phyloP scores from a whole-genome alignment of 805 yeast genomes.

The Candida ponderosae region DNA sequence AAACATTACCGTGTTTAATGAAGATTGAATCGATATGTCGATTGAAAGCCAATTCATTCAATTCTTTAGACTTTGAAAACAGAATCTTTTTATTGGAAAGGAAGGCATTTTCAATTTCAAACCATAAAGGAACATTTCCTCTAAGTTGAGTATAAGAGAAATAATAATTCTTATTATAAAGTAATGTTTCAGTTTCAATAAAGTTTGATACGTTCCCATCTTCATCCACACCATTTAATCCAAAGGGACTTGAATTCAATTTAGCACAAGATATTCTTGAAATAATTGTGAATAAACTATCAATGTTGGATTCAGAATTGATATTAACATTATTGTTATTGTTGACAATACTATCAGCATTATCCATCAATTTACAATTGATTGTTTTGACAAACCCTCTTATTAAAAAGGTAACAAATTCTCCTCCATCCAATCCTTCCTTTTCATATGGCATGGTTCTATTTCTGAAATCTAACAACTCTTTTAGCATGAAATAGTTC shows the following conservation, averaged over 20 bases:
- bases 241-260: conserved; percentile 62
- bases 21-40: conserved; percentile 69
- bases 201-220: conserved; percentile 89
- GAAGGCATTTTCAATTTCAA: conserved; percentile 79
- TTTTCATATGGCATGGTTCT: conserved; percentile 57
- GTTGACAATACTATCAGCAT: too few relatives aligned
- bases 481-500: conserved; percentile 81
- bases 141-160: conserved; percentile 79
- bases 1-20: conserved; percentile 77
- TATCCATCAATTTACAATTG: conserved; percentile 18
- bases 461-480: conserved; percentile 62
- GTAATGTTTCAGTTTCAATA: conserved; percentile 81
- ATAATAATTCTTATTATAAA: conserved; percentile 38
- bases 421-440: conserved; percentile 51
- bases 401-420: conserved; percentile 73
- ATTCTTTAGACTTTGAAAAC: conserved; percentile 71
- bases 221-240: conserved; percentile 84
- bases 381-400: conserved; percentile 86
- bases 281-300: conserved; percentile 56
- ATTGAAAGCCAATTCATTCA: conserved; percentile 81
- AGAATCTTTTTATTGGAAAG: conserved; percentile 74
- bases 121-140: conserved; percentile 90
- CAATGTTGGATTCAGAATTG: conserved; percentile 6
- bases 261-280: conserved; percentile 87
- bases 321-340: conserved; percentile 4